phyloP scores from a whole-genome alignment of 805 yeast genomes.

The Candida golubevii region DNA sequence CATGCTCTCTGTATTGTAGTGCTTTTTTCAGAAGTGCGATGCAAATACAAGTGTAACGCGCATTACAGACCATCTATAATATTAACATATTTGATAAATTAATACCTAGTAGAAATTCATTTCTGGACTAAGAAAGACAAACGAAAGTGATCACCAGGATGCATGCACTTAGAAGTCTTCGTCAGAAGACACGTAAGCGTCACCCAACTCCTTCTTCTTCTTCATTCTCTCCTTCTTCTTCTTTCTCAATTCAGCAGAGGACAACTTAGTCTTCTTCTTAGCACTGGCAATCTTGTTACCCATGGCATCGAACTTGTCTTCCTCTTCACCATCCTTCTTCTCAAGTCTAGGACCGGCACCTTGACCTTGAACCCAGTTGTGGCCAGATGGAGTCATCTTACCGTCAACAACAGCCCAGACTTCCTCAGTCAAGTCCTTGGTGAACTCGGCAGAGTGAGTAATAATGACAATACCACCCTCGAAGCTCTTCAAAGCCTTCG shows the following conservation, averaged over 20 bases:
- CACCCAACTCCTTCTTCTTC: conserved; percentile 99
- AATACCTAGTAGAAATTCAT: conserved; percentile 14
- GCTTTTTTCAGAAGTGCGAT: not conserved
- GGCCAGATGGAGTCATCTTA: conserved; percentile 99
- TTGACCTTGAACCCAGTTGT: conserved; percentile 99
- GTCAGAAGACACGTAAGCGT: conserved; percentile 91
- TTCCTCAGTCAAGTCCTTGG: conserved; percentile 98
- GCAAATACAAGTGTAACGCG: not conserved
- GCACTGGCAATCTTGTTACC: conserved; percentile 98
- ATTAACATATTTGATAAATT: conserved; percentile 18
- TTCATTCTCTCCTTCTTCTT: conserved; percentile 99
- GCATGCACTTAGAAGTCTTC: conserved; percentile 54
- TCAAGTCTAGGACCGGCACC: conserved; percentile 99
- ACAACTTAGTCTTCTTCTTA: conserved; percentile 95
- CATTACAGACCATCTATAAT: conserved; percentile 15
- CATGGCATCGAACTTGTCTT: conserved; percentile 99
- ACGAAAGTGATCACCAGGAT: conserved; percentile 6
- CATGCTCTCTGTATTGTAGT: no score
- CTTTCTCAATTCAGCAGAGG: conserved; percentile 99
- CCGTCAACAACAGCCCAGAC: conserved; percentile 99
- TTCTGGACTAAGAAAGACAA: conserved; percentile 8
- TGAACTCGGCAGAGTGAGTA: conserved; percentile 99
- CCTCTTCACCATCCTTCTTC: conserved; percentile 89
- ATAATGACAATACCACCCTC: conserved; percentile 99
- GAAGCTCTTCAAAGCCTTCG: conserved; percentile 97